Conservation (phyloP, 2,329 filamentous ascomycete species). For the Epichloe hybrida region DNA sequence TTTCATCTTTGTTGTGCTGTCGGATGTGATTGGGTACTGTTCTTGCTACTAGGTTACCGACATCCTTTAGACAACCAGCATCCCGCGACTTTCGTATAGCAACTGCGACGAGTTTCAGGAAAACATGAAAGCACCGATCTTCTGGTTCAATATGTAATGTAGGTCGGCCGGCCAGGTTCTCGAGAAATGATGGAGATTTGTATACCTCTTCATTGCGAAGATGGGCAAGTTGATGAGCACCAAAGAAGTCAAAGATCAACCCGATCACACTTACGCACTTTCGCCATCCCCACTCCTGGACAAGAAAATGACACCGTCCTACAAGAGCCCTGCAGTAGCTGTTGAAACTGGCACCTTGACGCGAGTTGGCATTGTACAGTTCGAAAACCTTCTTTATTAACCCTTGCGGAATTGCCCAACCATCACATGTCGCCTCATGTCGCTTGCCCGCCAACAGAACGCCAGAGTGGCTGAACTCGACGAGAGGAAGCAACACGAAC, state of each 20-base stretch:
- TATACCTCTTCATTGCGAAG: conserved; percentile 51
- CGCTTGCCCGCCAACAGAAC: conserved; percentile 25
- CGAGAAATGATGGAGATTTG: conserved; percentile 46
- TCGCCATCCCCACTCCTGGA: conserved; percentile 53
- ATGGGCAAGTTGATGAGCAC: conserved; percentile 45
- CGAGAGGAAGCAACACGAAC: conserved; percentile 47
- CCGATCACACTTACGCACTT: conserved; percentile 44
- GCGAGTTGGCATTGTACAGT: conserved; percentile 40
- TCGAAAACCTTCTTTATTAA: conserved; percentile 43
- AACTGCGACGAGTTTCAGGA: conserved; percentile 49
- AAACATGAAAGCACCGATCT: conserved; percentile 54
- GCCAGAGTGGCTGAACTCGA: conserved; percentile 44
- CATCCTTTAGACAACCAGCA: conserved; percentile 38
- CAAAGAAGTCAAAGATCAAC: conserved; percentile 55
- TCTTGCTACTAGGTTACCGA: conserved; percentile 46
- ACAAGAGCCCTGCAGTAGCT: conserved; percentile 48
- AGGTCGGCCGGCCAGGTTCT: conserved; percentile 35
- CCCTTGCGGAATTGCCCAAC: conserved; percentile 46
- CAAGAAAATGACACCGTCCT: conserved; percentile 47
- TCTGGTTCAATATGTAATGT: conserved; percentile 36
- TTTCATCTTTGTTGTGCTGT: conserved; percentile 49
- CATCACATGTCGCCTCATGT: conserved; percentile 27
- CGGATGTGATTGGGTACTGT: conserved; percentile 53
- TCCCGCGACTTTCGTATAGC: conserved; percentile 38
- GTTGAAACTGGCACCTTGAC: conserved; percentile 49